A percentile compares a stretch with the other conserved stretches of the same genome.
These are phyloP conservation scores for Quercus suber DNA, from an alignment of 306 rosid species.

Conservation along the genomic window DNA sequence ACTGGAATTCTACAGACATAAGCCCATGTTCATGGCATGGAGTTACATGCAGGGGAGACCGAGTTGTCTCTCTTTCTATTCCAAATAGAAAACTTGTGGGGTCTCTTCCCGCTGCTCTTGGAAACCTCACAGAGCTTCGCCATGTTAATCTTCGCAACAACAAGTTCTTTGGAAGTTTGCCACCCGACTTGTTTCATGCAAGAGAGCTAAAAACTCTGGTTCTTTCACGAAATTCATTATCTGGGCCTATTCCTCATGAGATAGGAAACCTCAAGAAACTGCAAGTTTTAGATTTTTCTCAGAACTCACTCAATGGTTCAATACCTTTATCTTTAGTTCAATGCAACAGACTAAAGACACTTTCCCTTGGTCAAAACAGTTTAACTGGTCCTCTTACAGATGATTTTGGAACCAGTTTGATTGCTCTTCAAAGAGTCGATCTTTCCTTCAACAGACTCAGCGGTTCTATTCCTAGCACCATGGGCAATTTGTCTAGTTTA, in stretches of 20 bases:
- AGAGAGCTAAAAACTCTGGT: conserved; percentile 43
- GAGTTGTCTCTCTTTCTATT: conserved; percentile 24
- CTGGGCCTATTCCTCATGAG: conserved; percentile 41
- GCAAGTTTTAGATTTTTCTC: conserved; percentile 48
- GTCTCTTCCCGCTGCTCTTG: conserved; percentile 20
- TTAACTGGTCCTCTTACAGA: conserved; percentile 38
- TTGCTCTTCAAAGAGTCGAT: conserved; percentile 35
- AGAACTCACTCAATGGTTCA: conserved; percentile 47
- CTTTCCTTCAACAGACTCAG: conserved; percentile 40
- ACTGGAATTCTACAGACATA: conserved; percentile 27
- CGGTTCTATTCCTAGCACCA: conserved; percentile 44
- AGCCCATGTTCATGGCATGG: conserved; percentile 37
- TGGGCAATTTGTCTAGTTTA: conserved; percentile 47
- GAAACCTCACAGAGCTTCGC: conserved; percentile 22
- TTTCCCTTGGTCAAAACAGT: conserved; percentile 38
- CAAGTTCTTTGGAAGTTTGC: conserved; percentile 26
- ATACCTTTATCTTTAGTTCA: conserved; percentile 30
- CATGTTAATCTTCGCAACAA: conserved; percentile 27
- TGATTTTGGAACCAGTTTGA: conserved; percentile 39
- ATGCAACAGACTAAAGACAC: conserved; percentile 39
- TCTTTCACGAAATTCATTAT: conserved; percentile 48
- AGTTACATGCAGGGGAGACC: conserved; percentile 19
- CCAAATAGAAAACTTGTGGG: conserved; percentile 25
- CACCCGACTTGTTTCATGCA: conserved; percentile 41
- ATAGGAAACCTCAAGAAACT: conserved; percentile 44